Evolutionary conservation across 1,139 yeast genomes (phyloP), one percentile per base, ranked within the genome.

Genomic region (Kurtzmaniella quercitrusa): DNA sequence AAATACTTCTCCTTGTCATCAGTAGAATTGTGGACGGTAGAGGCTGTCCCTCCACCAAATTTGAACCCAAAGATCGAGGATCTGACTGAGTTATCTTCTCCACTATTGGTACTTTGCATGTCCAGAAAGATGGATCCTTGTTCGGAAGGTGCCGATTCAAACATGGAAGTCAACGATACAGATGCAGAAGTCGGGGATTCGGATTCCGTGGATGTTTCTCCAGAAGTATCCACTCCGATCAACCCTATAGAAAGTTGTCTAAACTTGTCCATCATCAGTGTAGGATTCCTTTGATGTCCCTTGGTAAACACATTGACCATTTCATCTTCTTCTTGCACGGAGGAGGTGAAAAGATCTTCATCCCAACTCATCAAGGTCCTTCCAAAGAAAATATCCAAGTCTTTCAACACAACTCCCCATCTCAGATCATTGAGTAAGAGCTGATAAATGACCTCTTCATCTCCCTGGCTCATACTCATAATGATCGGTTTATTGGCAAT

Each of bases 381-480:
- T 6, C 76, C 75, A 48, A 72, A 72, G 51, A 72, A 72, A 37
- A 56, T 50, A 41, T 69, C 72, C 46, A 81, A 62, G 46, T 76
- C 81, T 38, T 71, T 68, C 43, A 80, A 63, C 27, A 78, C 73
- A 37, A 64, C 59, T 21, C 82, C 83, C 68, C 79, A 68, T 66
- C 73, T 73, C 37, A 72, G 63, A 46, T 79, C 81, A 40, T 83
- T 80, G 44, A 82, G 66, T 48, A 82, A 65, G 48, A 79, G 84
- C 55, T 80, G 85, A 51, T 81, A 74, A 24, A 81, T 68, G 19
- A 80, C 78, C 54, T 82, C 89, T 48, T 80, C 82, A 49, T 81
- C 85, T 18, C 69, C 72, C 33, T 58, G 56, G 14, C 64, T 66
- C 45, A 81, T 69, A 19, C 70, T 64, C 68, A 77, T 62, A 42